These are phyloP conservation scores for Calonectria pauciramosa DNA, from an alignment of 2,329 filamentous ascomycete species.

Conservation along the genomic window DNA sequence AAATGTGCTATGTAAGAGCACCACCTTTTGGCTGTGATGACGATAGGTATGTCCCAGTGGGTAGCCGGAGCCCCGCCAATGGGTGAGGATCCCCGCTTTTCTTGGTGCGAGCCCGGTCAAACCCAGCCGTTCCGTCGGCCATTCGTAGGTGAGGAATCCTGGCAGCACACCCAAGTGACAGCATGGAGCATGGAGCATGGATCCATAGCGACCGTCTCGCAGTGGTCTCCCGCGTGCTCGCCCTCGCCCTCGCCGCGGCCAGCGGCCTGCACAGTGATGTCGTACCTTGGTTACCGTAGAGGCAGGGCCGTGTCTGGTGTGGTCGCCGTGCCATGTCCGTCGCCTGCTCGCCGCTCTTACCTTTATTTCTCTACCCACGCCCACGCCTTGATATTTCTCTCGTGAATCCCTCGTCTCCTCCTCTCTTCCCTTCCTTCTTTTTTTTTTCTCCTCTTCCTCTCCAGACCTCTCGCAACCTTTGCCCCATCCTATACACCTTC, in stretches of 20 bases:
- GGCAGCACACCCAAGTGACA: constrained; percentile 17
- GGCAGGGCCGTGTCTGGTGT: constrained; percentile 3
- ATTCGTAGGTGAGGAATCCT: constrained; percentile 34
- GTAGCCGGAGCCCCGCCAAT: constrained; percentile 42
- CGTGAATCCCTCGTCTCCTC: constrained; percentile 37
- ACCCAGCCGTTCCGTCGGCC: constrained; percentile 29
- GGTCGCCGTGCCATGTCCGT: constrained; percentile 22
- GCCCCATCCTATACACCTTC: constrained; percentile 25
- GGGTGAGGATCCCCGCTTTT: constrained; percentile 43
- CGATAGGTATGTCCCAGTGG: constrained; percentile 39
- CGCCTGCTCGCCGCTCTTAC: constrained; percentile 22
- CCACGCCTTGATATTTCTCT: constrained; percentile 41
- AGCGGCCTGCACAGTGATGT: constrained; percentile 16
- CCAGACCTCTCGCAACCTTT: constrained; percentile 35
- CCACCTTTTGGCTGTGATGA: constrained; percentile 40
- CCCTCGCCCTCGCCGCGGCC: constrained; percentile 1
- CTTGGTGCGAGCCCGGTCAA: constrained; percentile 42
- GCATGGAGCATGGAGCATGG: constrained; percentile 10
- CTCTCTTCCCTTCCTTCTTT: constrained; percentile 31
- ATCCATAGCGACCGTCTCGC: constrained; percentile 6
- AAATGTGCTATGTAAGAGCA: constrained; percentile 28
- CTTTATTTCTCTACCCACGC: constrained; percentile 16
- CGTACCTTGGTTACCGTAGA: constrained; percentile 14
- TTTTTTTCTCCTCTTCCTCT: constrained; percentile 33
- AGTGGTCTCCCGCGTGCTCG: background rate